Percentiles rank a stretch among this genome's conserved stretches.
These are phyloP conservation scores for Ottelia alismoides DNA, from an alignment of 106 monocot genomes.

Conservation along the genomic window DNA sequence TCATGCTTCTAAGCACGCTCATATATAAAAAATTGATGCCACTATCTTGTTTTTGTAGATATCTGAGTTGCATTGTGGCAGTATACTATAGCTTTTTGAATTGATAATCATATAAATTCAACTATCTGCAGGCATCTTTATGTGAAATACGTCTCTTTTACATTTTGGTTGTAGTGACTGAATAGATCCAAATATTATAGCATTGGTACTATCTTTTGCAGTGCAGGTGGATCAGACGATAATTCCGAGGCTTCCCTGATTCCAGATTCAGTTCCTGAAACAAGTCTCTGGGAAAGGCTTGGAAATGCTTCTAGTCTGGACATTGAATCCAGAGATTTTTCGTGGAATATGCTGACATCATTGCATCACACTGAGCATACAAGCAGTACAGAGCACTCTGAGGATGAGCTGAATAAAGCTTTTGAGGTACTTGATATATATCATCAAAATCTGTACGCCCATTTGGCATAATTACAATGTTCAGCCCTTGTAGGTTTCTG, in stretches of 20 bases:
- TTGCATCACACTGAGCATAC: constrained; percentile 85
- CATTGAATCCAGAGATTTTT: constrained; percentile 60
- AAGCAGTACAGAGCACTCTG: constrained; percentile 61
- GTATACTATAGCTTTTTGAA: no score
- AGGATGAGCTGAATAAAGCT: constrained; percentile 77
- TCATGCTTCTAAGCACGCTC: no score
- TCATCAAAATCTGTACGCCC: no score
- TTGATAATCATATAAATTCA: no score
- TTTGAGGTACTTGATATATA: constrained; percentile 72
- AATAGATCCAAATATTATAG: background rate
- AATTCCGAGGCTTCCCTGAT: constrained; percentile 6
- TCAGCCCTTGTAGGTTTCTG: no score
- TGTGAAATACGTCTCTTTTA: background rate
- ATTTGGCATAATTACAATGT: no score
- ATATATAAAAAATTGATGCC: no score
- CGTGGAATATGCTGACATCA: constrained; percentile 67
- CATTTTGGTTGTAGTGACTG: background rate
- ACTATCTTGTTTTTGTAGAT: no score
- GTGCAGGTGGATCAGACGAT: constrained; percentile 11
- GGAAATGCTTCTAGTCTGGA: constrained; percentile 52
- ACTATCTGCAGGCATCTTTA: no score
- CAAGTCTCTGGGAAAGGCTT: constrained; percentile 84
- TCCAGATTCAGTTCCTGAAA: constrained; percentile 34
- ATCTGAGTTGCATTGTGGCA: no score
- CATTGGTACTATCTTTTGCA: constrained; percentile 12